phyloP scores from a whole-genome alignment of 2,329 filamentous ascomycete genomes.

The Xylogone sp. region DNA sequence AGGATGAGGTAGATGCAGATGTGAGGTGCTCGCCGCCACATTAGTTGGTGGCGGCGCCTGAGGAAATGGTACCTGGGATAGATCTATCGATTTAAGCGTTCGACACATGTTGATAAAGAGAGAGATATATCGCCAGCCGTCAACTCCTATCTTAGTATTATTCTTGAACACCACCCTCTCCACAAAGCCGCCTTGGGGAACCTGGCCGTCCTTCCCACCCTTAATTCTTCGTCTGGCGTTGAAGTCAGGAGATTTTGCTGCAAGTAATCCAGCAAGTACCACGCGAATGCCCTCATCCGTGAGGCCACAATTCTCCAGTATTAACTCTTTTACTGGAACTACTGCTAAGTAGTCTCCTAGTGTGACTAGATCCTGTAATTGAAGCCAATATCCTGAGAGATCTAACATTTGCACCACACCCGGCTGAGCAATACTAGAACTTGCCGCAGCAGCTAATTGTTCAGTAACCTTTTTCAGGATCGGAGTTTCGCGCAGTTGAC shows the following conservation, averaged over 20 bases:
- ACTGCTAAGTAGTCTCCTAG: constrained; percentile 92
- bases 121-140: constrained; percentile 89
- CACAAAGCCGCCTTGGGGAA: constrained; percentile 61
- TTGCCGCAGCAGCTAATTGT: constrained; percentile 72
- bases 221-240: constrained; percentile 30
- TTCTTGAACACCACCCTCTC: constrained; percentile 87
- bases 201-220: constrained; percentile 18
- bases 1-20: neutral
- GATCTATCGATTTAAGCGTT: constrained; percentile 79
- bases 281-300: constrained; percentile 84
- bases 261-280: constrained; percentile 79
- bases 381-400: constrained; percentile 78
- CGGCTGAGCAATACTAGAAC: constrained; percentile 56
- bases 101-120: constrained; percentile 88
- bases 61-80: constrained; percentile 82
- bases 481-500: constrained; percentile 87
- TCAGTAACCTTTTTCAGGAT: constrained; percentile 90
- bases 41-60: constrained; percentile 21
- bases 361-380: constrained; percentile 78
- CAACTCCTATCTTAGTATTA: constrained; percentile 75
- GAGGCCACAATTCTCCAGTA: constrained; percentile 83
- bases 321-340: constrained; percentile 81
- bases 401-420: constrained; percentile 83
- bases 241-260: constrained; percentile 65
- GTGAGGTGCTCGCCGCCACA: constrained; percentile 5